These are phyloP conservation scores for Pleurotus giganteus DNA, from an alignment of 768 basidiomycete genomes.

Conservation along the genomic window DNA sequence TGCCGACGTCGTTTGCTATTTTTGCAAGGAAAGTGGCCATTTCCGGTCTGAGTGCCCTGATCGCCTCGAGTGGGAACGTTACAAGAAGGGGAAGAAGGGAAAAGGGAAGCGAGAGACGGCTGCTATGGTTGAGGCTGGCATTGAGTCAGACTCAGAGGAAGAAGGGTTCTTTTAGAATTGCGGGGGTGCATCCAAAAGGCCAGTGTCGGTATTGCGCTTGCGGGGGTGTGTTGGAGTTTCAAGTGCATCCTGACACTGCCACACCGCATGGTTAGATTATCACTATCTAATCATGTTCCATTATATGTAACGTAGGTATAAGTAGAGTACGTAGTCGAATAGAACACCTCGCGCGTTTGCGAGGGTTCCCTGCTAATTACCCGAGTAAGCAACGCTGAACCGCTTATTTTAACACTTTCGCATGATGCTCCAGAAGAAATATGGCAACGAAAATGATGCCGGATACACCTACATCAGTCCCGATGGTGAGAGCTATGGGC, in stretches of 20 bases:
- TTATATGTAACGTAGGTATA: no score
- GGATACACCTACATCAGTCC: conserved; percentile 13
- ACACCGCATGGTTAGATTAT: not conserved
- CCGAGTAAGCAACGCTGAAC: no score
- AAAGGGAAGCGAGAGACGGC: not conserved
- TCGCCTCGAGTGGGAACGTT: conserved; percentile 11
- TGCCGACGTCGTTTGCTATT: conserved; percentile 22
- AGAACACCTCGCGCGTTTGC: no score
- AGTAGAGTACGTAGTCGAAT: no score
- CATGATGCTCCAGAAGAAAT: conserved; percentile 13
- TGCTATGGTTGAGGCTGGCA: not conserved
- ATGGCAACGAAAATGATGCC: conserved; percentile 13
- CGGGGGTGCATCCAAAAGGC: not conserved
- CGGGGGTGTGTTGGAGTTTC: conserved; percentile 4
- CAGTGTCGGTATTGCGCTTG: not conserved
- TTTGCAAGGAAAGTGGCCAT: conserved; percentile 23
- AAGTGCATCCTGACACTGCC: no score
- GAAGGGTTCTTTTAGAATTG: not conserved
- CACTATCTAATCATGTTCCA: no score
- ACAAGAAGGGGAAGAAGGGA: not conserved
- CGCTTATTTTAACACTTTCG: no score
- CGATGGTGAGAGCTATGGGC: not conserved
- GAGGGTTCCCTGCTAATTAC: no score
- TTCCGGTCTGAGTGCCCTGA: conserved; percentile 18
- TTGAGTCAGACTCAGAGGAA: not conserved